Evolutionary conservation across 1,139 yeast species (phyloP).

Genomic region (Suhomyces anneliseae): DNA sequence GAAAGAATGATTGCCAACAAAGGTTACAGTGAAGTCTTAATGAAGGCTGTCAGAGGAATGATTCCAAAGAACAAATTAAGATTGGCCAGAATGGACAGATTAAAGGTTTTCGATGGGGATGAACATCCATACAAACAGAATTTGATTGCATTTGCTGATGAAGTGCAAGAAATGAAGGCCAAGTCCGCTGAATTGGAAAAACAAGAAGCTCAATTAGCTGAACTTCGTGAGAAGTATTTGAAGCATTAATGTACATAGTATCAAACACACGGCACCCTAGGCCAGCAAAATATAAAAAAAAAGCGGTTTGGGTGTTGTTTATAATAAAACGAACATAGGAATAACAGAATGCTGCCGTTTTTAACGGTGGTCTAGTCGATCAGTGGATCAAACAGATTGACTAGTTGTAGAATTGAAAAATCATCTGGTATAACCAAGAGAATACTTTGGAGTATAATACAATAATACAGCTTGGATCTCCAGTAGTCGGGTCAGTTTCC

Average conservation of each 20-base stretch:
- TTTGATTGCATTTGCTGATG: slow-evolving; percentile 83
- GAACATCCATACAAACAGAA: slow-evolving; percentile 85
- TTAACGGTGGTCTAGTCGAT: no score
- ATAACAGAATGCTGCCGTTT: no score
- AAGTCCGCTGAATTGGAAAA: slow-evolving; percentile 41
- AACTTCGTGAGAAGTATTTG: slow-evolving; percentile 39
- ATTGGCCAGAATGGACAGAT: slow-evolving; percentile 74
- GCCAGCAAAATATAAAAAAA: not conserved
- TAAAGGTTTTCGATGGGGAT: slow-evolving; percentile 85
- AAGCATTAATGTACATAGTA: slow-evolving; percentile 18
- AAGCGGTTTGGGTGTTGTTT: not conserved
- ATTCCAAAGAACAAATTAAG: slow-evolving; percentile 88
- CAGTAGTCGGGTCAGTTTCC: no score
- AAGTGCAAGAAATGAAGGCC: slow-evolving; percentile 53
- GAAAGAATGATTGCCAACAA: slow-evolving; percentile 70
- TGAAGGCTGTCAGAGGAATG: slow-evolving; percentile 93
- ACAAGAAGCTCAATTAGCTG: slow-evolving; percentile 34
- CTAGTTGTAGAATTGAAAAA: no score
- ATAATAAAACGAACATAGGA: no score
- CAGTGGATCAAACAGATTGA: no score
- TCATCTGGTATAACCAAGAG: no score
- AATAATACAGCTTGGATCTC: no score
- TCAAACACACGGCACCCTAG: no score
- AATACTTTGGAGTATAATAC: no score
- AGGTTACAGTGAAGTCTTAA: slow-evolving; percentile 82